Base-by-base conservation (phyloP, 768 basidiomycete species). In the Amanita muscaria region DNA sequence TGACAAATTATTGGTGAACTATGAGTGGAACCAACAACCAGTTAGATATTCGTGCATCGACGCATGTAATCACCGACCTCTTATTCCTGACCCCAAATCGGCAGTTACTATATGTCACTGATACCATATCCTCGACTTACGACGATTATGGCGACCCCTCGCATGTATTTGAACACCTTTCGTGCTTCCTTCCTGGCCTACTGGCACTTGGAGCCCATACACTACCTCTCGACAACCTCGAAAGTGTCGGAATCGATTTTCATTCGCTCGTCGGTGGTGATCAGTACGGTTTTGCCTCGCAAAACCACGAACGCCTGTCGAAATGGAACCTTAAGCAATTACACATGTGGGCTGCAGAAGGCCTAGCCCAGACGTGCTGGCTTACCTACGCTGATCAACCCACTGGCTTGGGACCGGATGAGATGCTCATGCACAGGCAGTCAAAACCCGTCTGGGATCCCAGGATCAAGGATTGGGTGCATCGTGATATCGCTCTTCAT, bases 121-220 rank as follows among this genome's bases (percentile, higher is more conserved):
- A 82, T 54, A 64, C 64, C 14, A 50, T 38, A 19, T 35, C 59
- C 10, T 49, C 64, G 9, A 61, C 56, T 3, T 51, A 52, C 32
- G 55, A 59, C 31, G 57, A 62, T 23, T 51, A 51, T 8, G 62
- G 58, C 21, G 48, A 53, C 12, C 67, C 73, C 18, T 64, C 70
- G 8, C 75, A 81, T 51, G 53, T 57, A 16, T 76, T 86, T 43
- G 85, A 88, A 49, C 85, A 88, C 54, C 63, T 88, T 21, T 77
- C 84, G 9, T 87, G 85, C 60, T 88, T 87, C 64, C 68, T 85
- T 38, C 83, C 84, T 0, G 85, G 86, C 12, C 63, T 87, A 12
- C 66, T 88, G 39, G 83, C 85, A 4, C 68, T 88, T 3, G 85
- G 86, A 19, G 81, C 64, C 4, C 72, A 80, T 49, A 72, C 72